These are phyloP conservation scores for Cucumis hystrix DNA, from an alignment of 306 rosid genomes.

Conservation along the genomic window DNA sequence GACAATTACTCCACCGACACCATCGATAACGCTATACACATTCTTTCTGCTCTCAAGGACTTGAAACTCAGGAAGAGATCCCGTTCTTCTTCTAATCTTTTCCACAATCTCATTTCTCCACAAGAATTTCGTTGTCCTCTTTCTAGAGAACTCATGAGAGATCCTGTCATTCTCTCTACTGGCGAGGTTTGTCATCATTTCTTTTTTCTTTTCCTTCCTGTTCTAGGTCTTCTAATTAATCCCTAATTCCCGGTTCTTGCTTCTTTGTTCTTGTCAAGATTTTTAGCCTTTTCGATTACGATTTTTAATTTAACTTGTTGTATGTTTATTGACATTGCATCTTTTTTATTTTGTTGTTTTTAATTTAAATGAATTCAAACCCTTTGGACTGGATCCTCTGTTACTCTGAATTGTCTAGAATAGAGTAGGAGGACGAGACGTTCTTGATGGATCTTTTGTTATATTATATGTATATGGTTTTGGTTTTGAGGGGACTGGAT, in stretches of 20 bases:
- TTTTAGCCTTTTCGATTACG: background rate
- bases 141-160: slow-evolving; percentile 81
- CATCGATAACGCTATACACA: slow-evolving; percentile 52
- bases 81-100: slow-evolving; percentile 31
- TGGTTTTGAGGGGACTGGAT: background rate
- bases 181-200: slow-evolving; percentile 52
- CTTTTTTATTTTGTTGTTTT: background rate
- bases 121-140: slow-evolving; percentile 74
- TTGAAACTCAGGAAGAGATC: slow-evolving; percentile 42
- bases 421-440: background rate
- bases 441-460: background rate
- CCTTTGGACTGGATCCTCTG: background rate
- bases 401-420: background rate
- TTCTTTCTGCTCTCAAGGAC: slow-evolving; percentile 42
- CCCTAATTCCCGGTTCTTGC: background rate
- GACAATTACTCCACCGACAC: slow-evolving; percentile 37
- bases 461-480: background rate
- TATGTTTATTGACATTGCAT: background rate
- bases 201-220: too few relatives aligned
- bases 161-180: slow-evolving; percentile 75
- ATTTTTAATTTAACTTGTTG: background rate
- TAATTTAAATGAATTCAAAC: background rate
- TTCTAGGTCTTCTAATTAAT: background rate
- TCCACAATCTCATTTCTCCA: slow-evolving; percentile 33
- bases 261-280: background rate